Base-by-base conservation (phyloP, 306 rosid species). In the Fagus sylvatica region DNA sequence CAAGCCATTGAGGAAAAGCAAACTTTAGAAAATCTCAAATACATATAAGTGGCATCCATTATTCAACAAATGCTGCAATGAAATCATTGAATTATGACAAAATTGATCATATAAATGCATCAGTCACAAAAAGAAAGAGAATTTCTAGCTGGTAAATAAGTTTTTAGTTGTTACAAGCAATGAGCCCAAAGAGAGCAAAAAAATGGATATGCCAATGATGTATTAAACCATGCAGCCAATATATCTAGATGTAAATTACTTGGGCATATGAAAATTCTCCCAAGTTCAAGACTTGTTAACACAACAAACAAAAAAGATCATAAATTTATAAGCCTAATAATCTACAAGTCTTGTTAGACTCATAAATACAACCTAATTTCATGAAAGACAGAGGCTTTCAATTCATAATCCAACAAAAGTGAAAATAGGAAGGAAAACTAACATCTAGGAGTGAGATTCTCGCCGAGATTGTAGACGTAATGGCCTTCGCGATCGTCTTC, bases 401-500 rank as follows among this genome's bases (percentile, higher is more conserved):
- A 4, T 48, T 19, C 16, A 8, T 3, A 33, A 19, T 19, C 33
- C 5, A 37, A 19, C 16, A 22, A 39, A 59, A 30, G 3, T 2
- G 12, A 15, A 32, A 53, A 61, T 0, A 33, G 1, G 3, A 65
- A 65, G 71, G 28, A 54, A 46, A 55, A 59, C 81, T 86, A 78
- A 93, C 98, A 94, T 94, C 98, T 90, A 84, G 96, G 88, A 79
- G 94, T 90, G 86, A 94, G 96, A 89, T 91, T 91, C 82, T 94
- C 97, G 88, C 98, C 98, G 2, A 94, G 89, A 83, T 83, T 89
- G 78, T 80, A 94, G 4, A 94, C 90, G 70, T 90, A 91, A 84
- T 91, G 96, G 9, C 98, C 98, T n/a, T 91, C 97, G 28, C 98
- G 98, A 85, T 91, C 98, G 65, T 94, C 96, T 32, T 90, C 93